Evolutionary conservation across 768 basidiomycete genomes (phyloP).

Genomic region (Suillus decipiens): DNA sequence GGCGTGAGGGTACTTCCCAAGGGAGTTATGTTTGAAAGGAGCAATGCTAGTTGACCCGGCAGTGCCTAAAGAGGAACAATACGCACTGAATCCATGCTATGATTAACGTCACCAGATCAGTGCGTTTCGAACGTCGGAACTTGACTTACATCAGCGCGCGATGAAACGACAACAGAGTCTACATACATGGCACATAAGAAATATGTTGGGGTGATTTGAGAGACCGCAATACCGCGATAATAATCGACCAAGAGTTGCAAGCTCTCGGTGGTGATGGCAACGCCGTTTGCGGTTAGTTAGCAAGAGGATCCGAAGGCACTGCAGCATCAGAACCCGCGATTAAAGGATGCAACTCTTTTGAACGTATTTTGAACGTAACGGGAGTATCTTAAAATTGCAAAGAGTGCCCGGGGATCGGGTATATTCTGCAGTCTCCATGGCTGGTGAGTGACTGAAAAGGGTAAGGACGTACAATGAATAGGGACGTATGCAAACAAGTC

Average conservation of each 20-base stretch:
- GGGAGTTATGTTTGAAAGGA: not conserved
- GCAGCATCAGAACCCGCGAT: conserved; percentile 3
- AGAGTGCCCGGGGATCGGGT: not conserved
- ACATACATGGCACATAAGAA: not conserved
- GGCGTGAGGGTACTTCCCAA: conserved; percentile 2
- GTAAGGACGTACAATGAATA: not conserved
- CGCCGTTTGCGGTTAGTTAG: conserved; percentile 5
- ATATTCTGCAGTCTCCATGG: not conserved
- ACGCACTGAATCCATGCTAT: not conserved
- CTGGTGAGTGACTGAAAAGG: not conserved
- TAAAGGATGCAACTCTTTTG: not conserved
- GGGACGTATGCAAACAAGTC: not conserved
- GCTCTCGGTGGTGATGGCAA: conserved; percentile 16
- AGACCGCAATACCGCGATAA: not conserved
- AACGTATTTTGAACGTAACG: not conserved
- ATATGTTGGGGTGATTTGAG: not conserved
- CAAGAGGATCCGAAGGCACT: conserved; percentile 7
- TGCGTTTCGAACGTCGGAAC: not conserved
- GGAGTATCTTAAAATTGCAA: not conserved
- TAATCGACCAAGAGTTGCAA: not conserved
- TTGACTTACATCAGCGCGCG: not conserved
- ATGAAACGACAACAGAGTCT: not conserved
- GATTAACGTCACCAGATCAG: conserved; percentile 7
- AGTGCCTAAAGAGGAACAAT: not conserved
- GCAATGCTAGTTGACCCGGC: not conserved